Percentiles rank a stretch among this genome's conserved stretches.
Conservation (phyloP, 2,329 filamentous ascomycete genomes). For the Colletotrichum ledebouriae region DNA sequence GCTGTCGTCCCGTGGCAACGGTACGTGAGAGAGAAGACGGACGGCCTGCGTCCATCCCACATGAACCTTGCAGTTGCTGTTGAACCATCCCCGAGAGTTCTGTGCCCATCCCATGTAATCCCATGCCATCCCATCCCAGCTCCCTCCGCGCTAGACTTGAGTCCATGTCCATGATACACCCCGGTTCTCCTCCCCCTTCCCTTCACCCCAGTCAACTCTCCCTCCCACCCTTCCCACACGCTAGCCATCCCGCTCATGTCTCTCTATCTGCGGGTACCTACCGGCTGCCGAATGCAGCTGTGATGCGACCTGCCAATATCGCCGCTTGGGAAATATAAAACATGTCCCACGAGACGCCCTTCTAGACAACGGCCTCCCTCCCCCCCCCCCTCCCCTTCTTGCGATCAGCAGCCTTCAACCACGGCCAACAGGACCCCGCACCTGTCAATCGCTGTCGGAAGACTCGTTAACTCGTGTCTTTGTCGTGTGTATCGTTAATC, state of each 20-base stretch:
- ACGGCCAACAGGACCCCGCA: slow-evolving; percentile 23
- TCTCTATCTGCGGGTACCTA: slow-evolving; percentile 37
- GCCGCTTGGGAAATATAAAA: slow-evolving; percentile 37
- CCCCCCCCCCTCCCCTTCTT: not conserved
- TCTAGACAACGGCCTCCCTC: not conserved
- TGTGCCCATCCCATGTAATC: slow-evolving; percentile 10
- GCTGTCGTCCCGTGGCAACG: slow-evolving; percentile 38
- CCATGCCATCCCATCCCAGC: slow-evolving; percentile 1
- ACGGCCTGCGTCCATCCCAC: slow-evolving; percentile 5
- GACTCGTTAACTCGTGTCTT: slow-evolving; percentile 42
- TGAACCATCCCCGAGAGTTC: slow-evolving; percentile 17
- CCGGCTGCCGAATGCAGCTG: slow-evolving; percentile 39
- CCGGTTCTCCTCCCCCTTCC: not conserved
- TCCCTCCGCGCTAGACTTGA: slow-evolving; percentile 17
- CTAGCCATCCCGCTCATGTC: slow-evolving; percentile 28
- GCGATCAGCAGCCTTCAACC: slow-evolving; percentile 35
- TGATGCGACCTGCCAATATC: slow-evolving; percentile 29
- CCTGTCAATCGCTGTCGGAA: slow-evolving; percentile 37
- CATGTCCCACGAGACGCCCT: slow-evolving; percentile 19
- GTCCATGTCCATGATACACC: slow-evolving; percentile 36
- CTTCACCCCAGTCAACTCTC: slow-evolving; percentile 2
- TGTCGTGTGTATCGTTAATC: slow-evolving; percentile 5
- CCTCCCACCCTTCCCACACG: slow-evolving; percentile 24
- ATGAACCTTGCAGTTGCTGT: slow-evolving; percentile 32
- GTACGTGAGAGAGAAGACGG: slow-evolving; percentile 22